Percentiles rank a stretch among this genome's conserved stretches.
These are phyloP conservation scores for Exophiala sp. DNA, from an alignment of 2,329 filamentous ascomycete species.

Conservation along the genomic window DNA sequence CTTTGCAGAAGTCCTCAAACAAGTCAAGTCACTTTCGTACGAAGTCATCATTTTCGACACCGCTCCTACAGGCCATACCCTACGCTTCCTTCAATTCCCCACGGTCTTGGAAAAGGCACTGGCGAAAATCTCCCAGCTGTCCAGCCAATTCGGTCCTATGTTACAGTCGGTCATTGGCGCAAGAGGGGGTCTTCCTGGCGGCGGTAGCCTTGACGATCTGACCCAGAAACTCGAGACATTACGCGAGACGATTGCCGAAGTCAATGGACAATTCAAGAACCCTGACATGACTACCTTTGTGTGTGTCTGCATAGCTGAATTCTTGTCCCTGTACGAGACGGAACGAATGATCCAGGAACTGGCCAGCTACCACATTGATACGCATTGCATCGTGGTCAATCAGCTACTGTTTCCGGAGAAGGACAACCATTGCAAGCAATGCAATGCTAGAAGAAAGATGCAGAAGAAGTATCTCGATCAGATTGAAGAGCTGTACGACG, in stretches of 20 bases:
- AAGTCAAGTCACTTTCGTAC: constrained; percentile 98
- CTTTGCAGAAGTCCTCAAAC: constrained; percentile 97
- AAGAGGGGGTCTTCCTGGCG: constrained; percentile 72
- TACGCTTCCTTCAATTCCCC: constrained; percentile 97
- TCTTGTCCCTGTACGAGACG: constrained; percentile 93
- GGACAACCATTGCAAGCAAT: constrained; percentile 85
- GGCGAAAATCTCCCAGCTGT: constrained; percentile 93
- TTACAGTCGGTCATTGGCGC: constrained; percentile 86
- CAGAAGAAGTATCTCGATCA: constrained; percentile 99
- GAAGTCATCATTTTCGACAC: constrained; percentile 99
- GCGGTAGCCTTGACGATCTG: constrained; percentile 87
- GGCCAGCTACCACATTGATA: constrained; percentile 87
- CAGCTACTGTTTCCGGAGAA: constrained; percentile 89
- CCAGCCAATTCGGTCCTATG: constrained; percentile 89
- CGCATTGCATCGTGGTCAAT: constrained; percentile 95
- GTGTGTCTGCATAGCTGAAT: constrained; percentile 97
- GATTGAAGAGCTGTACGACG: constrained; percentile 96
- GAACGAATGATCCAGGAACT: constrained; percentile 99
- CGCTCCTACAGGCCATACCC: constrained; percentile 92
- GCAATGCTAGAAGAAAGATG: constrained; percentile 91
- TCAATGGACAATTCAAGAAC: constrained; percentile 98
- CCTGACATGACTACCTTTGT: constrained; percentile 93
- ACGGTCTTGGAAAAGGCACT: constrained; percentile 97
- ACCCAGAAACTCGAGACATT: constrained; percentile 91
- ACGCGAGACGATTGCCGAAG: constrained; percentile 86